Evolutionary conservation across 179 eudicot genomes (phyloP).

Genomic region (Drosera spatulata): DNA sequence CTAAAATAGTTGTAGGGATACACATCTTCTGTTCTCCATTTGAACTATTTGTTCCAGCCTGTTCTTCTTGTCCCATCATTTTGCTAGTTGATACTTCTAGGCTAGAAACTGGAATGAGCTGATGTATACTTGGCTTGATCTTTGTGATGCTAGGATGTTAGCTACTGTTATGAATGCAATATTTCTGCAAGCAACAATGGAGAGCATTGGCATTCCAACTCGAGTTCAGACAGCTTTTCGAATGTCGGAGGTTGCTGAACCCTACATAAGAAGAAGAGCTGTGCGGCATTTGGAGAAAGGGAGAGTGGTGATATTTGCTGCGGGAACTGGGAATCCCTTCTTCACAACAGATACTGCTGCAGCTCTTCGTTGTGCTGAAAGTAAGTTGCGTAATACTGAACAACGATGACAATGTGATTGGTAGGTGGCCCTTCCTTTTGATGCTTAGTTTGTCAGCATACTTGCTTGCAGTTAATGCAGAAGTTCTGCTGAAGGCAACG

Average conservation of each 20-base stretch:
- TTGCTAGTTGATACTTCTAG: not conserved
- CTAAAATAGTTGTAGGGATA: not conserved
- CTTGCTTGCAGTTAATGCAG: constrained; percentile 72
- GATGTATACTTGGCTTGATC: not conserved
- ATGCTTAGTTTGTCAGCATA: not conserved
- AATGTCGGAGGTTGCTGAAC: constrained; percentile 99
- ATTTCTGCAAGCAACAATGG: constrained; percentile 98
- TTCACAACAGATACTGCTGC: constrained; percentile 99
- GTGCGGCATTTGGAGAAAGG: constrained; percentile 97
- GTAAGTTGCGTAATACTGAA: constrained; percentile 25
- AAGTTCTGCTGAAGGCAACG: constrained; percentile 88
- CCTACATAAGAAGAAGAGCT: constrained; percentile 93
- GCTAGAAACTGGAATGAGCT: not conserved
- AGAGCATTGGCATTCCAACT: constrained; percentile 95
- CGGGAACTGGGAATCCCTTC: constrained; percentile 98
- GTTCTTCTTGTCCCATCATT: not conserved
- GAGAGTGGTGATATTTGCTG: constrained; percentile 94
- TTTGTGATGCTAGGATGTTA: constrained; percentile 59
- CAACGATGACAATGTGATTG: no score
- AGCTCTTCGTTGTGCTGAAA: constrained; percentile 95
- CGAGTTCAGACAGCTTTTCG: constrained; percentile 98
- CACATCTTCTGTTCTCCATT: not conserved
- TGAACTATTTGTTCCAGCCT: not conserved
- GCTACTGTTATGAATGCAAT: constrained; percentile 99
- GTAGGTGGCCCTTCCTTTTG: no score